Evolutionary conservation across 768 basidiomycete species (phyloP), one percentile per base, ranked within the genome.

Genomic region (Tubosaeta sp.): DNA sequence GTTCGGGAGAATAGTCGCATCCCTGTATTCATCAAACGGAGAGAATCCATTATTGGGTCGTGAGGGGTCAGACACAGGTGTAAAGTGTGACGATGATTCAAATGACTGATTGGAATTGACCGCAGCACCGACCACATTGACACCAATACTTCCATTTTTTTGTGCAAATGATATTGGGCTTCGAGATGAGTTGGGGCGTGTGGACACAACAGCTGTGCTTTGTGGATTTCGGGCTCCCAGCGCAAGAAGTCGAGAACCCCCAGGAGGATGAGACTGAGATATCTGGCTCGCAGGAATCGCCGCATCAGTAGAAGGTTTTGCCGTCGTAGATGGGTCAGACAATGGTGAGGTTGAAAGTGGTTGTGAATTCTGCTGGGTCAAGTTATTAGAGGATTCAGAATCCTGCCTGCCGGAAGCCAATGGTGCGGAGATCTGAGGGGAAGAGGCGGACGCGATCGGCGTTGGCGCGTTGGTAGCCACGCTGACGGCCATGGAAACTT

Each of bases 21-120:
- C 65, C 43, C 59, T 59, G 42, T 60, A 65, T 49, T 81, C 82
- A 34, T 84, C 81, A 56, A 84, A 85, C 0, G 82, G 81, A 12
- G 77, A 79, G 59, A 84, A 84, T 16, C 73, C 74, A 26, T 71
- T 56, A 44, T 46, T 54, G 32, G 50, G 17, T 48, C 59, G 54
- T 31, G 52, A 41, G 19, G 50, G 45, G 26, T 64, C 63, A 33
- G 51, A 27, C 32, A 29, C 48, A 13, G 52, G 37, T 10, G 51
- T 26, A 26, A 52, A 44, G 32, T 59, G 62, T 22, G 59, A 43
- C n/a, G 61, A 44, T 7, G 52, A 35, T 5, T 67, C 66, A 6
- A 56, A 35, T 26, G 62, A 25, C 26, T 59, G 58, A 35, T 32
- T 47, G 27, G 42, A 34, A 43, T 51, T 55, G 35, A 42, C 27